Evolutionary conservation across 768 basidiomycete genomes (phyloP).

Genomic region (Trametes elegans): DNA sequence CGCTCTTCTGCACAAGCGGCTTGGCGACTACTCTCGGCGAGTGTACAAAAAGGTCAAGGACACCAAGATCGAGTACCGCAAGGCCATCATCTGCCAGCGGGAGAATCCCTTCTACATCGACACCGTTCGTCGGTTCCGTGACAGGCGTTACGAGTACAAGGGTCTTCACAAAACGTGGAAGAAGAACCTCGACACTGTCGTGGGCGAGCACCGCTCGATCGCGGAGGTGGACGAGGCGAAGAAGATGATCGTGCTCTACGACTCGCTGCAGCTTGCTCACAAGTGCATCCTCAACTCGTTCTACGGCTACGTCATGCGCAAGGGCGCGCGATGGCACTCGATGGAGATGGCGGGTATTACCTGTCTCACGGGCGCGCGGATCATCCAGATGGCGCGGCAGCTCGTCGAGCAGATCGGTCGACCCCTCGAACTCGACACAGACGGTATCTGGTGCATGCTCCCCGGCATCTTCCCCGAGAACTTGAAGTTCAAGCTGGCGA

Average conservation of each 20-base stretch:
- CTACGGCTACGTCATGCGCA: slow-evolving; percentile 99
- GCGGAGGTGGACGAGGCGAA: slow-evolving; percentile 94
- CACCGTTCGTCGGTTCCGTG: slow-evolving; percentile 94
- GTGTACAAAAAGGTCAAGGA: slow-evolving; percentile 99
- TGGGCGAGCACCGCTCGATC: slow-evolving; percentile 67
- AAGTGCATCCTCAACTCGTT: slow-evolving; percentile 99
- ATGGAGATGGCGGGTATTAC: slow-evolving; percentile 99
- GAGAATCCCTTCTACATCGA: slow-evolving; percentile 99
- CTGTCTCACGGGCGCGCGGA: slow-evolving; percentile 93
- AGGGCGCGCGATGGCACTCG: slow-evolving; percentile 98
- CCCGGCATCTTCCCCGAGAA: slow-evolving; percentile 97
- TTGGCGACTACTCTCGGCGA: slow-evolving; percentile 97
- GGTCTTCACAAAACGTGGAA: slow-evolving; percentile 99
- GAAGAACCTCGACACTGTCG: slow-evolving; percentile 85
- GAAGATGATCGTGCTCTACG: slow-evolving; percentile 98
- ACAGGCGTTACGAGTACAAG: slow-evolving; percentile 98
- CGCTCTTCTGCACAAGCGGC: slow-evolving; percentile 89
- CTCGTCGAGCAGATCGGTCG: slow-evolving; percentile 97
- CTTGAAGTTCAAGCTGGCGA: slow-evolving; percentile 89
- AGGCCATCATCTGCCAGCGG: slow-evolving; percentile 93
- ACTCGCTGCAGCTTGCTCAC: slow-evolving; percentile 97
- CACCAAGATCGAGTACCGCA: slow-evolving; percentile 90
- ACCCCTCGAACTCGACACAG: slow-evolving; percentile 95
- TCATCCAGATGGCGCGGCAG: slow-evolving; percentile 98
- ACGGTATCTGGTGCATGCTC: slow-evolving; percentile 99